These are phyloP conservation scores for Xenoacremonium recifei DNA, from an alignment of 2,329 filamentous ascomycete species.

Conservation along the genomic window DNA sequence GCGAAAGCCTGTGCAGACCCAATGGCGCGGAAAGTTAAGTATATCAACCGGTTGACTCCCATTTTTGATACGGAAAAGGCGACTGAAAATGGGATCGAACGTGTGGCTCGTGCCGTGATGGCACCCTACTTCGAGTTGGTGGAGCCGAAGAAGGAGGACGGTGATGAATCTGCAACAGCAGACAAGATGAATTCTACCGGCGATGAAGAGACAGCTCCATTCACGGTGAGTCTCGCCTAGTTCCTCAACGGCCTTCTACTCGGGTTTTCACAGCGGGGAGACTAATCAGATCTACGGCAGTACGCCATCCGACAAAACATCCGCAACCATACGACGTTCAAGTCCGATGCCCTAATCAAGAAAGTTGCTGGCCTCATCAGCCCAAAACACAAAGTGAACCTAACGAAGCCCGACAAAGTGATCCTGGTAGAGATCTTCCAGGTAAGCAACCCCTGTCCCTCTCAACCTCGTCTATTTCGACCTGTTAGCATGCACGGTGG, in stretches of 20 bases:
- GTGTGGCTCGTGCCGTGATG: conserved; percentile 63
- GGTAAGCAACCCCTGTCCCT: conserved; percentile 44
- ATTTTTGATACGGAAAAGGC: conserved; percentile 59
- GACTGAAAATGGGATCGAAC: conserved; percentile 64
- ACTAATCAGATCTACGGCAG: conserved; percentile 40
- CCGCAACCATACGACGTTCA: conserved; percentile 69
- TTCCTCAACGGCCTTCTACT: too few species aligned
- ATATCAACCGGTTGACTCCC: conserved; percentile 59
- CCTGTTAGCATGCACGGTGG: conserved; percentile 14
- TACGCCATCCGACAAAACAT: conserved; percentile 83
- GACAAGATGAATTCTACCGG: conserved; percentile 12
- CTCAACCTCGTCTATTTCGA: conserved; percentile 16
- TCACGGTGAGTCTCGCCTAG: conserved; percentile 46
- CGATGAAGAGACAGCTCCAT: conserved; percentile 18
- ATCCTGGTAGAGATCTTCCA: conserved; percentile 80
- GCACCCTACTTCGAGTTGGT: conserved; percentile 59
- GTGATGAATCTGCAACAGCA: conserved; percentile 14
- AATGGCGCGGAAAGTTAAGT: conserved; percentile 48
- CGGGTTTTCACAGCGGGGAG: conserved; percentile 8
- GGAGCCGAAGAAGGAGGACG: conserved; percentile 25
- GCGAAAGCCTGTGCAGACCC: conserved; percentile 42
- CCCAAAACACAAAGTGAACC: conserved; percentile 69
- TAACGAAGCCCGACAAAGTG: conserved; percentile 75
- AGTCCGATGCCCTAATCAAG: conserved; percentile 68
- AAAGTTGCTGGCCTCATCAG: conserved; percentile 66